Evolutionary conservation across 306 rosid genomes (phyloP), one percentile per base, ranked within the genome.

Genomic region (Parietaria judaica): DNA sequence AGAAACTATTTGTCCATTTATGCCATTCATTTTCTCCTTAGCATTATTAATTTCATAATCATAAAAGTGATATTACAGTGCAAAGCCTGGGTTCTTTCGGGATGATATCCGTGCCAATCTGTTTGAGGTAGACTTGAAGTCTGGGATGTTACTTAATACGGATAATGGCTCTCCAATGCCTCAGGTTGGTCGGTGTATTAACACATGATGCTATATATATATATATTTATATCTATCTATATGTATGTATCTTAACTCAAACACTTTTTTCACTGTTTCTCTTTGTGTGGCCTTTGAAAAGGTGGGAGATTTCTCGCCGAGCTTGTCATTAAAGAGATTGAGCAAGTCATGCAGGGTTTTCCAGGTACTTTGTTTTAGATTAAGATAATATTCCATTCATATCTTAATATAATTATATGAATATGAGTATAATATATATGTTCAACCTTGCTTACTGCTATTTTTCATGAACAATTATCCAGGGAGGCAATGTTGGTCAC

Each of bases 401-500:
- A 39, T 50, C 54, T 4, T 8, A 46, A 56, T 37, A n/a, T 14
- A 3, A 31, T 17, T 56, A 17, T 7, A 35, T 51, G 52, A 11
- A 1, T 8, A 16, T 15, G 31, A 23, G 31, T 23, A 23, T 23
- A 23, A 23, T 23, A n/a, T 11, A 38, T 45, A 47, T 70, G 54
- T 68, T 51, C 63, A 44, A 66, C 47, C 53, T 60, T 45, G 14
- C 52, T 15, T 48, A 41, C 45, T 41, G 53, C 58, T 47, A 41
- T 11, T 72, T 68, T 45, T 65, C 34, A 31, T 73, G 64, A 59
- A 46, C 64, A 44, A 44, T 50, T 74, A 75, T 76, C 59, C 83
- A 91, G 97, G 99, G 99, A 74, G 99, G 99, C 79, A 84, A 76
- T 52, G 97, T 94, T 65, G 86, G 72, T 59, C 99, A 94, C 78